Evolutionary conservation across 1,139 yeast species (phyloP).

Genomic region (Yamadazyma membranifaciens): DNA sequence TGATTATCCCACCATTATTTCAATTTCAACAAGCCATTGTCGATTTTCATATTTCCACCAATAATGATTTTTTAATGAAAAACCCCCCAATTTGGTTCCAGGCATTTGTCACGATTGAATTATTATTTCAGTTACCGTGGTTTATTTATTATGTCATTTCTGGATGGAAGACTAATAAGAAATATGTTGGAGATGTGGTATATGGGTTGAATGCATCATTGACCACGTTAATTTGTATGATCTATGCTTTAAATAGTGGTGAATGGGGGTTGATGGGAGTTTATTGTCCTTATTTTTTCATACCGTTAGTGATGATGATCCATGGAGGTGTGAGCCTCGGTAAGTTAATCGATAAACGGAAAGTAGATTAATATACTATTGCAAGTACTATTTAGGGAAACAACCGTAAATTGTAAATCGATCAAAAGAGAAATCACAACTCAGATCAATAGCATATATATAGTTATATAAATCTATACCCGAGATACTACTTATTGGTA

Average conservation of each 20-base stretch:
- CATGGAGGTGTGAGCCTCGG: constrained; percentile 28
- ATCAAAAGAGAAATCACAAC: no score
- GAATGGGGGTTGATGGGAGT: constrained; percentile 43
- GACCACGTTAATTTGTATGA: constrained; percentile 67
- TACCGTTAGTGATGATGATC: constrained; percentile 57
- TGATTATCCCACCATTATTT: constrained; percentile 63
- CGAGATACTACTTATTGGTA: constrained; percentile 18
- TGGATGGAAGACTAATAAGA: constrained; percentile 13
- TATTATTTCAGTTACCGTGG: constrained; percentile 74
- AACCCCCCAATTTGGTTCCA: constrained; percentile 65
- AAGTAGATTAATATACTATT: no score
- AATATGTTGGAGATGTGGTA: constrained; percentile 53
- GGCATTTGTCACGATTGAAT: constrained; percentile 67
- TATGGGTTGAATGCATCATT: constrained; percentile 78
- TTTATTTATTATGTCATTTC: constrained; percentile 38
- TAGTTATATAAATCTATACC: no score
- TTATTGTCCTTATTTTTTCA: constrained; percentile 65
- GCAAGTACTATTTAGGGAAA: no score
- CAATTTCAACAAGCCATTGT: constrained; percentile 48
- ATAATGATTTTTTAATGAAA: constrained; percentile 68
- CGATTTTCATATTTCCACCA: constrained; percentile 56
- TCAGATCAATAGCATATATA: no score
- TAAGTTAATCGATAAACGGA: not conserved
- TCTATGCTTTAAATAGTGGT: constrained; percentile 38
- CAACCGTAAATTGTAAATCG: no score